Evolutionary conservation across 2,329 filamentous ascomycete genomes (phyloP).

Genomic region (Microdochium bolleyi): DNA sequence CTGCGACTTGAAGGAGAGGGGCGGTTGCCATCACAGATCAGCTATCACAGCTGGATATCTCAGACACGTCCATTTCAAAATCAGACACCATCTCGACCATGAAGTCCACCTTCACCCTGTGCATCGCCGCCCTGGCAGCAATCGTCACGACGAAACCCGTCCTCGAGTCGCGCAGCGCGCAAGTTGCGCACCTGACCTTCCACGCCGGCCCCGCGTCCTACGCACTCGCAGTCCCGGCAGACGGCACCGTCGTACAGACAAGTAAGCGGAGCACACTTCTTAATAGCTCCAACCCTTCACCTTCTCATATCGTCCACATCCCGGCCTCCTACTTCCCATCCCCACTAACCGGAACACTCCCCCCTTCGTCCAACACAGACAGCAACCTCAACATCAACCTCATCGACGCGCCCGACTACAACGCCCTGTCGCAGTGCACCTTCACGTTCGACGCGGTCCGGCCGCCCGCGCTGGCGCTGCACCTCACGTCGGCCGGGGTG

Average conservation of each 20-base stretch:
- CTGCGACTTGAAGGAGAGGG: too few species aligned
- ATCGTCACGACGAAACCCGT: not conserved
- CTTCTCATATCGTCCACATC: not conserved
- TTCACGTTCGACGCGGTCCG: conserved; percentile 26
- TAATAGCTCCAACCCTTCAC: not conserved
- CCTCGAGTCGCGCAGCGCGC: conserved; percentile 16
- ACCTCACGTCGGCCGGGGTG: conserved; percentile 18
- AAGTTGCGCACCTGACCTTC: conserved; percentile 34
- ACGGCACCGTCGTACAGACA: conserved; percentile 28
- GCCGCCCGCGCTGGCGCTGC: conserved; percentile 20
- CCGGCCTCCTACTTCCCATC: not conserved
- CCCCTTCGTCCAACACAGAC: conserved; percentile 16
- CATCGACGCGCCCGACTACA: conserved; percentile 34
- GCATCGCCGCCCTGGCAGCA: not conserved
- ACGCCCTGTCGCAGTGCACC: conserved; percentile 30
- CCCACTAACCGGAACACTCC: not conserved
- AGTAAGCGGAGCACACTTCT: conserved; percentile 14
- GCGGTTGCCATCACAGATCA: too few species aligned
- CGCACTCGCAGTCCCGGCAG: conserved; percentile 29
- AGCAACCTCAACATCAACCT: conserved; percentile 27
- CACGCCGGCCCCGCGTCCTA: conserved; percentile 32
- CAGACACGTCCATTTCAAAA: too few species aligned
- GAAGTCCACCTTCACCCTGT: not conserved
- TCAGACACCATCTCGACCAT: not conserved
- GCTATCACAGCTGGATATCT: too few species aligned